Evolutionary conservation across 768 basidiomycete genomes (phyloP), one percentile per base, ranked within the genome.

Genomic region (Kwoniella dendrophila): DNA sequence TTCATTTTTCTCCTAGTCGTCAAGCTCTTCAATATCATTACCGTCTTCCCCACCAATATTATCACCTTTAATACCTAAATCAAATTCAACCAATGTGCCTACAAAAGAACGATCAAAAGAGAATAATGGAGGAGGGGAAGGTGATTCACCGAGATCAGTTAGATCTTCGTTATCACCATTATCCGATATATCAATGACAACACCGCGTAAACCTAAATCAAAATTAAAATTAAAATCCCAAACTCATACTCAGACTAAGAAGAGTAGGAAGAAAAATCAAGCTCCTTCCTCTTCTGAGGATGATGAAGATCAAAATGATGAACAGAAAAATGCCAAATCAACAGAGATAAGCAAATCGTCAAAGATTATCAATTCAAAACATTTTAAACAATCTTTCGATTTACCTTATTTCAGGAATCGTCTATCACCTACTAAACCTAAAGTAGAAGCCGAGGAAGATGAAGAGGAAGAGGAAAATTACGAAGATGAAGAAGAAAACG

Each of bases 341-440:
- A 30, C 16, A 2, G 67, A 66, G 12, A n/a, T n/a, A n/a, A n/a
- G n/a, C n/a, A 56, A 47, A 30, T 71, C 69, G 6, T 71, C 73
- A 11, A 57, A 62, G 47, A 32, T 70, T 11, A 70, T 75, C 52
- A 69, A 75, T 59, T 72, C 71, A 2, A 24, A 34, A 14, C 69
- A 69, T 60, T 75, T 72, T 41, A 52, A 55, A 29, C 11, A 49
- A 4, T 63, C 60, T 34, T 75, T 75, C 30, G 56, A 59, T 24
- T 33, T 75, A 18, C 73, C 73, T 26, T 51, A 66, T 60, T 51
- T 56, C 50, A 44, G 27, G 30, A 22, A 24, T 20, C 41, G 27
- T 38, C 33, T 26, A 14, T 14, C 26, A 14, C 16, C 43, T 24
- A 24, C 27, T 24, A 38, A 49, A 7, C 27, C 52, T 18, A 24